A percentile compares a stretch with the other conserved stretches of the same genome.
phyloP scores from a whole-genome alignment of 306 rosid species.

The Lablab purpureus region DNA sequence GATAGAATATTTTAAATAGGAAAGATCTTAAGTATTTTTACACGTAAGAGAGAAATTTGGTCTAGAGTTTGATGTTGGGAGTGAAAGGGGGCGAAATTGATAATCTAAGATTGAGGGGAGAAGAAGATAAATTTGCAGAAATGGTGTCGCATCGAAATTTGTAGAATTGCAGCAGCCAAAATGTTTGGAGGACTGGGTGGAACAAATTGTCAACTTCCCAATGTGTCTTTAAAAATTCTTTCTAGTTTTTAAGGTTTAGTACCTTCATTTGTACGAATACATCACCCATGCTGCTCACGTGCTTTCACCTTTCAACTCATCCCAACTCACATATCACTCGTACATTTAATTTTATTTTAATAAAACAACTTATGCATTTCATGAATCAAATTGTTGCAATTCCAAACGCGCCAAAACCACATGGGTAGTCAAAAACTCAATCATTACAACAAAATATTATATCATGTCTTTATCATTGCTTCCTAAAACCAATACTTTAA shows the following conservation, averaged over 20 bases:
- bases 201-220: not conserved
- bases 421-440: constrained; percentile 20
- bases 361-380: not conserved
- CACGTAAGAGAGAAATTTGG: too few species aligned
- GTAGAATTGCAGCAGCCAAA: constrained; percentile 7
- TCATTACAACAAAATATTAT: constrained; percentile 14
- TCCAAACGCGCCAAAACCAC: constrained; percentile 6
- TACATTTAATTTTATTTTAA: too few species aligned
- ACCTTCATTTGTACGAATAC: constrained; percentile 41
- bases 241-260: not conserved
- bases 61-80: too few species aligned
- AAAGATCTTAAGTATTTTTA: too few species aligned
- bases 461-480: constrained; percentile 20
- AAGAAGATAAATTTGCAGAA: not conserved
- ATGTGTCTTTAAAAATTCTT: not conserved
- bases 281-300: constrained; percentile 44
- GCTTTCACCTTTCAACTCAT: constrained; percentile 35
- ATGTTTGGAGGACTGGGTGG: not conserved
- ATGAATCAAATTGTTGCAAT: not conserved
- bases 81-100: not conserved
- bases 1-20: not conserved
- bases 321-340: constrained; percentile 20
- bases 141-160: not conserved
- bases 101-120: not conserved
- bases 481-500: constrained; percentile 13